Evolutionary conservation across 148 eudicot genomes (phyloP), one percentile per base, ranked within the genome.

Genomic region (Chenopodium quinoa): DNA sequence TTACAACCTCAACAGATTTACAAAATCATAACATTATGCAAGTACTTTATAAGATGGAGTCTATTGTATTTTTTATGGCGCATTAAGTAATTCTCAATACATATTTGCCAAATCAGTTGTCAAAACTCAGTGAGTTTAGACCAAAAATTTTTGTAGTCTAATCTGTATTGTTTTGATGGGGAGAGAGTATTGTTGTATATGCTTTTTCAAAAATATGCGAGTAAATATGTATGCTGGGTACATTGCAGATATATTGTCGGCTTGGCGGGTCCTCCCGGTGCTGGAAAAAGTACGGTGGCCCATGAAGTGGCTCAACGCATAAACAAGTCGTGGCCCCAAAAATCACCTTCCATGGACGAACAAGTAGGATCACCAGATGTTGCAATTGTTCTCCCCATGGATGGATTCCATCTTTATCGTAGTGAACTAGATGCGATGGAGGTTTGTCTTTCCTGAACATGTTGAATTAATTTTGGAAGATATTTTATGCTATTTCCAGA

Each of bases 351-450:
- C 54, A 86, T 90, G 78, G 91, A 90, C 81, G 90, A 92, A 80
- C 90, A 83, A 81, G 89, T 90, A 71, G 89, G 86, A 31, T 88
- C 97, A 54, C 90, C 92, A 16, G 89, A 91, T 69, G 90, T 97
- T 79, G 97, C 99, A 56, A 86, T 75, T 47, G 95, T 91, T 81
- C 91, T 97, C 66, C 97, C 99, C 22, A 97, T 97, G 99, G 99
- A 97, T 86, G 99, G 99, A 25, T 97, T 97, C 83, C 99, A 97
- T 88, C 97, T 97, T 16, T 97, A 97, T 86, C 97, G 97, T 75
- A 92, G 85, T 86, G 94, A 97, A 79, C 89, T 97, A 75, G 98
- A 97, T 85, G 85, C 90, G 70, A 97, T 94, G 99, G 92, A 97
- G 93, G 99, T 97, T 82, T 80, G 83, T 77, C 71, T 60, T 75